Conservation (phyloP, 2,329 filamentous ascomycete genomes). For the Ceratocystis cubensis region DNA sequence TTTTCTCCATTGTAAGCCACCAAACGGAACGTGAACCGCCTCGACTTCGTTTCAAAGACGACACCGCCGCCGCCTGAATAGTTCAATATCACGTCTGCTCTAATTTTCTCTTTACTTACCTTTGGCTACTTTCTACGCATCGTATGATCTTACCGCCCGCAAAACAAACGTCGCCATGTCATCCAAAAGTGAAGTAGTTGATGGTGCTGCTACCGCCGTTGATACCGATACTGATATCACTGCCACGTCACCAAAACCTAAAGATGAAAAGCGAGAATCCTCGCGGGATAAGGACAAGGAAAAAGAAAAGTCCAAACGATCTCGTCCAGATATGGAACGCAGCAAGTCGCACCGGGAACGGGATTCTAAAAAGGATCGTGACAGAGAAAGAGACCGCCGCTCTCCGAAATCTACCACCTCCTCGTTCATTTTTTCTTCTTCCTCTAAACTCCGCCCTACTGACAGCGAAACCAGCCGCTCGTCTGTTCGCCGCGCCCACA, state of each 20-base stretch:
- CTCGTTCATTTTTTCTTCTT: conserved; percentile 24
- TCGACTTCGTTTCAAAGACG: not conserved
- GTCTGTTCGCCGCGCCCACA: conserved; percentile 18
- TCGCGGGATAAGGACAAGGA: conserved; percentile 20
- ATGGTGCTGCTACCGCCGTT: conserved; percentile 14
- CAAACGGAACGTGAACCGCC: not conserved
- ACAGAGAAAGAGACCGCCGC: conserved; percentile 30
- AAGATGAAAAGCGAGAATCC: conserved; percentile 18
- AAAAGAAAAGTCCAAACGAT: conserved; percentile 17
- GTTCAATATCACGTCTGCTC: not conserved
- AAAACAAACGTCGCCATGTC: conserved; percentile 12
- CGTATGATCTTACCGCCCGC: conserved; percentile 2
- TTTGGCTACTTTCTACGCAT: not conserved
- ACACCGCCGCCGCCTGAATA: not conserved
- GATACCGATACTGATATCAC: conserved; percentile 16
- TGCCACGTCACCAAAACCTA: conserved; percentile 15
- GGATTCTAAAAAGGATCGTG: conserved; percentile 27
- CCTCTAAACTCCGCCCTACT: conserved; percentile 31
- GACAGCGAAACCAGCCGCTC: conserved; percentile 31
- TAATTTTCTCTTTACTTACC: not conserved
- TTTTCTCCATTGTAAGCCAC: not conserved
- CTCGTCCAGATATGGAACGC: conserved; percentile 19
- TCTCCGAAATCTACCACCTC: conserved; percentile 29
- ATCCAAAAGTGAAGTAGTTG: conserved; percentile 18
- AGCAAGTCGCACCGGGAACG: conserved; percentile 28